A percentile compares a stretch with the other conserved stretches of the same genome.
These are phyloP conservation scores for Mucor saturninus DNA, from an alignment of 371 early-diverging fungal genomes.

Conservation along the genomic window DNA sequence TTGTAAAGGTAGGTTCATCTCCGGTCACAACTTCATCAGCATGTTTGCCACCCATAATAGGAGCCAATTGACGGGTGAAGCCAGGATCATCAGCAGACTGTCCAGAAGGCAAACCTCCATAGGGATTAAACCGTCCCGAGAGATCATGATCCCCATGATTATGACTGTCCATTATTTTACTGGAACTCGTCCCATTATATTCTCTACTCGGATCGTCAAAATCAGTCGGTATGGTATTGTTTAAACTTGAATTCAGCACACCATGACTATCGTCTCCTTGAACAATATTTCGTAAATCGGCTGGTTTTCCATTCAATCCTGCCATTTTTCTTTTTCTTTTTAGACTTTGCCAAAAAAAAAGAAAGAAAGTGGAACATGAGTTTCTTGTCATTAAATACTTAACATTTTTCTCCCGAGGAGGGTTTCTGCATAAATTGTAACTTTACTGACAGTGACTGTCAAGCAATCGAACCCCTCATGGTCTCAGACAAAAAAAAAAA, in stretches of 20 bases:
- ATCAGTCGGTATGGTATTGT: slow-evolving; percentile 2
- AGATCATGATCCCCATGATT: slow-evolving; percentile 17
- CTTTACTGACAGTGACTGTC: slow-evolving; percentile 7
- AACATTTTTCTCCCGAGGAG: neutral
- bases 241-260: neutral
- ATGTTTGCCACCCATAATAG: slow-evolving; percentile 25
- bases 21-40: slow-evolving; percentile 4
- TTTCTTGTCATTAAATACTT: neutral
- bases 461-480: neutral
- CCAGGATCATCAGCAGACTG: slow-evolving; percentile 2
- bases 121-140: slow-evolving; percentile 12
- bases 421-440: neutral
- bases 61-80: slow-evolving; percentile 27
- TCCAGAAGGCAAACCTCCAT: slow-evolving; percentile 6
- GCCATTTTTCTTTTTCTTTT: neutral
- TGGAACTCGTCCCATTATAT: neutral
- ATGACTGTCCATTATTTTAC: slow-evolving; percentile 7
- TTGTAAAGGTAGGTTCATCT: too few relatives aligned
- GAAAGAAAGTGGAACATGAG: neutral
- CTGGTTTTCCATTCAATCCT: neutral
- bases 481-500: neutral
- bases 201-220: slow-evolving; percentile 1
- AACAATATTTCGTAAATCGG: slow-evolving; percentile 10
- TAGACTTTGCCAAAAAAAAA: neutral
- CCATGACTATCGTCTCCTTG: slow-evolving; percentile 21